Percentiles rank a stretch among this genome's conserved stretches.
These are phyloP conservation scores for Neophaeococcomyces aloes DNA, from an alignment of 2,329 filamentous ascomycete species.

Conservation along the genomic window DNA sequence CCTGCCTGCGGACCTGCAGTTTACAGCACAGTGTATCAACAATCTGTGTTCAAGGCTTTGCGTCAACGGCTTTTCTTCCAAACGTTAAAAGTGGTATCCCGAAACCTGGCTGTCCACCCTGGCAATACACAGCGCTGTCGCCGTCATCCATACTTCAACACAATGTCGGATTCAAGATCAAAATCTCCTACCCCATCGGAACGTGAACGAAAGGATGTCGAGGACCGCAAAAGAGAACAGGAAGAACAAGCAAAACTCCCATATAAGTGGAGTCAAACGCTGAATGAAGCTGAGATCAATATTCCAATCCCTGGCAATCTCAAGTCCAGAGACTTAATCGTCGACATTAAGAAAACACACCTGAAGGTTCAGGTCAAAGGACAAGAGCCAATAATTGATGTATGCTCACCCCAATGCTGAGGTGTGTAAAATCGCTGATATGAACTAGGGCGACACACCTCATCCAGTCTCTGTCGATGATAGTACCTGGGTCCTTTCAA, in stretches of 20 bases:
- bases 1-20: not conserved
- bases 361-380: slow-evolving; percentile 79
- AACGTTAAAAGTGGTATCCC: not conserved
- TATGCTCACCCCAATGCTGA: slow-evolving; percentile 32
- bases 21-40: too few relatives aligned
- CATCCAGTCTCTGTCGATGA: slow-evolving; percentile 73
- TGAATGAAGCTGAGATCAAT: slow-evolving; percentile 73
- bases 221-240: slow-evolving; percentile 59
- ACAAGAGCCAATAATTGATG: slow-evolving; percentile 71
- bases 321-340: slow-evolving; percentile 71
- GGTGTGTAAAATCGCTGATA: too few relatives aligned
- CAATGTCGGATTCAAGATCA: not conserved
- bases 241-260: slow-evolving; percentile 84
- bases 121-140: not conserved
- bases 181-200: slow-evolving; percentile 37
- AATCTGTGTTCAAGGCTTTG: too few relatives aligned
- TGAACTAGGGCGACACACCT: slow-evolving; percentile 65
- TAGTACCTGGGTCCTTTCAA: slow-evolving; percentile 83
- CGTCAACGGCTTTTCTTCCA: not conserved
- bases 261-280: slow-evolving; percentile 95
- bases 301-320: slow-evolving; percentile 69
- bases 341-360: slow-evolving; percentile 69
- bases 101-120: not conserved
- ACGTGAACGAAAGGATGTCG: slow-evolving; percentile 47
- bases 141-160: not conserved